Base-by-base conservation (phyloP, 106 monocot species). In the Allium sativum region DNA sequence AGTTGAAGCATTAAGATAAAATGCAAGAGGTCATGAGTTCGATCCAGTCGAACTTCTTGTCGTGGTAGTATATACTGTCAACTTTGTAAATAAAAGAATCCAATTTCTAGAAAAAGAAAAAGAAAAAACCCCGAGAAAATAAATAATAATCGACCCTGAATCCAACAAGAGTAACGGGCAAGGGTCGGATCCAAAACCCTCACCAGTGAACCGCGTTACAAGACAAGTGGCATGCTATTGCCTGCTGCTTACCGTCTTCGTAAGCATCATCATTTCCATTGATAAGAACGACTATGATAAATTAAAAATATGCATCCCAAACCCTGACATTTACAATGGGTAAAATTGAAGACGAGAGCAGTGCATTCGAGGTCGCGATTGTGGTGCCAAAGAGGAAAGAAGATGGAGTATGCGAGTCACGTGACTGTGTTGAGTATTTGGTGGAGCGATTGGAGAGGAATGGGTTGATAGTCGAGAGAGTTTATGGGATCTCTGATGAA, bases 401-500 rank as follows among this genome's bases (percentile, higher is more conserved):
- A 55, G 79, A 76, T 42, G 48, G 44, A 19, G 56, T 22, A 6
- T 58, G 56, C 44, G 41, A 51, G 9, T 5, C 44, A 18, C 12
- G 18, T 18, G 84, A 88, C 20, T 81, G 81, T 44, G 84, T 92
- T 16, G 87, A 84, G 70, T 77, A 77, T 52, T 72, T 93, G 16
- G 82, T 88, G 16, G 58, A 41, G 31, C 81, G 84, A 70, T 60
- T 93, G 68, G 31, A 79, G 77, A 81, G 64, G 42, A 82, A 63
- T 7, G 93, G 93, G 40, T 62, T 93, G 77, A 68, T 92, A 7
- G 81, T 87, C 8, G 81, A 84, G 9, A 87, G 81, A 59, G 76
- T 92, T 9, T 52, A 53, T 18, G 92, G 87, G 43, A 76, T 92
- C 55, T 81, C 87, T 1, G 87, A 81, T 61, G 92, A 92, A 65